These are phyloP conservation scores for Theileria annulata DNA, from an alignment of 169 alveolate species.

Conservation along the genomic window DNA sequence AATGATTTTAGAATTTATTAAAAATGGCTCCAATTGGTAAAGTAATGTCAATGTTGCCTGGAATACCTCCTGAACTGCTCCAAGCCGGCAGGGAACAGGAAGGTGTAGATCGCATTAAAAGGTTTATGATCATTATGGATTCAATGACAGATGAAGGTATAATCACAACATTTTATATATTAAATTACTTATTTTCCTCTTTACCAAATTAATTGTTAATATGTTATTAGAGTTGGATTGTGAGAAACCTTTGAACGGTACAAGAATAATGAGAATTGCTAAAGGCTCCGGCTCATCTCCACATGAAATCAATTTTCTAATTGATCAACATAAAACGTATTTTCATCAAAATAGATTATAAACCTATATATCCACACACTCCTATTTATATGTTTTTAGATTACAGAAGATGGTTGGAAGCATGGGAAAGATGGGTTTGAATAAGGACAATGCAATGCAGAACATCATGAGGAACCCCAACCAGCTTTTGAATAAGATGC, in stretches of 20 bases:
- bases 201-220: neutral
- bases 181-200: neutral
- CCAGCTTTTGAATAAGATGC: conserved; percentile 91
- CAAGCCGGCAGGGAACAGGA: conserved; percentile 95
- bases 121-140: conserved; percentile 94
- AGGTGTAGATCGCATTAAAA: conserved; percentile 93
- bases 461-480: conserved; percentile 92
- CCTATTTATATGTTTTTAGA: conserved; percentile 32
- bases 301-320: conserved; percentile 87
- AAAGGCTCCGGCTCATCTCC: conserved; percentile 93
- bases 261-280: conserved; percentile 92
- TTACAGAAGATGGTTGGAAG: conserved; percentile 94
- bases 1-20: conserved; percentile 77
- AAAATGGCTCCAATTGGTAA: conserved; percentile 94
- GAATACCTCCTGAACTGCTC: conserved; percentile 84
- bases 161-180: neutral
- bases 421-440: conserved; percentile 94
- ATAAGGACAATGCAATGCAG: conserved; percentile 87
- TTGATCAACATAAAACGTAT: conserved; percentile 93
- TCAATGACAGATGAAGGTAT: conserved; percentile 90
- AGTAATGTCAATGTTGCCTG: conserved; percentile 95
- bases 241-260: conserved; percentile 84
- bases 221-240: conserved; percentile 87
- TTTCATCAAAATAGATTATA: neutral
- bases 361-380: neutral